Evolutionary conservation across 1,139 yeast genomes (phyloP).

Genomic region (Chernovozyma aurita): DNA sequence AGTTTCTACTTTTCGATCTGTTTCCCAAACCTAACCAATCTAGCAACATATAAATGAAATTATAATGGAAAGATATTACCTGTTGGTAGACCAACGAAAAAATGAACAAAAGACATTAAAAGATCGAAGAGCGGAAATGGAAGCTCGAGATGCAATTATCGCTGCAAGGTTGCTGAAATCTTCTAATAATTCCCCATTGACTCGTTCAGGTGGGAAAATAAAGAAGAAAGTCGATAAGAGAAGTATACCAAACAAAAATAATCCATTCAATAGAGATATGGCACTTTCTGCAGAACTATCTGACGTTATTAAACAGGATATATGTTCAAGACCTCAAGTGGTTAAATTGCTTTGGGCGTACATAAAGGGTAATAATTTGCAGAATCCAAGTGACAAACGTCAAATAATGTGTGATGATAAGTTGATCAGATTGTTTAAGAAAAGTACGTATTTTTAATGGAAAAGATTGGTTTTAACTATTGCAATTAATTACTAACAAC

Average conservation of each 20-base stretch:
- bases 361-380: constrained; percentile 60
- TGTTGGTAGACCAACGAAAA: constrained; percentile 35
- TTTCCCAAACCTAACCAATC: too few relatives aligned
- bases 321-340: constrained; percentile 62
- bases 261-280: constrained; percentile 35
- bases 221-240: constrained; percentile 9
- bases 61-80: constrained; percentile 57
- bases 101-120: constrained; percentile 23
- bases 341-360: constrained; percentile 73
- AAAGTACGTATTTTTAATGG: constrained; percentile 24
- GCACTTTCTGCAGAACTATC: constrained; percentile 49
- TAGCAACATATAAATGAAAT: constrained; percentile 58
- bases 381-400: constrained; percentile 64
- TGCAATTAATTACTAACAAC: constrained; percentile 16
- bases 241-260: constrained; percentile 14
- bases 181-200: constrained; percentile 18
- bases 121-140: constrained; percentile 28
- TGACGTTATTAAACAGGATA: constrained; percentile 34
- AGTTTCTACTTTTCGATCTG: too few relatives aligned
- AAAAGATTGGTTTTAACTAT: not conserved
- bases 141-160: constrained; percentile 38
- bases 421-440: constrained; percentile 55
- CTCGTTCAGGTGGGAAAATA: constrained; percentile 12
- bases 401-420: constrained; percentile 66
- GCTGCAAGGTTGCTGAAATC: constrained; percentile 46